phyloP scores from a whole-genome alignment of 805 yeast genomes.

The Candida morakotiae region DNA sequence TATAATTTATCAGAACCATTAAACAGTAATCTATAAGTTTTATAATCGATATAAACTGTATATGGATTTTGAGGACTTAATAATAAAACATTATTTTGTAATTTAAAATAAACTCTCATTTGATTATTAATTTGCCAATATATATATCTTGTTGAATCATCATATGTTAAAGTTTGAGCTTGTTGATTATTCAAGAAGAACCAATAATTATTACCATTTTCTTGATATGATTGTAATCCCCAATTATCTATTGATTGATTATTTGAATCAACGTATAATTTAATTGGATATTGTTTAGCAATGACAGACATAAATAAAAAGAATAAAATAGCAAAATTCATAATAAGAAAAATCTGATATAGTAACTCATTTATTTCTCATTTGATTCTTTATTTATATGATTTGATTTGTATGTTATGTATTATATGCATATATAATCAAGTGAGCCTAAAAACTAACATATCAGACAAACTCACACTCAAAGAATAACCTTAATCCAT shows the following conservation, averaged over 20 bases:
- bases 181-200: constrained; percentile 2
- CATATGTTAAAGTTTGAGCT: neutral
- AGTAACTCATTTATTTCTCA: too few relatives aligned
- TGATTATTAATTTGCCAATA: neutral
- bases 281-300: constrained; percentile 1
- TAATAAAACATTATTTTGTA: constrained; percentile 1
- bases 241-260: constrained; percentile 1
- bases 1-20: neutral
- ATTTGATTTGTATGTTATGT: too few relatives aligned
- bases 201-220: neutral
- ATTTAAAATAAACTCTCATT: neutral
- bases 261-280: constrained; percentile 5
- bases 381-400: too few relatives aligned
- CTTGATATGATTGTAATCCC: constrained; percentile 1
- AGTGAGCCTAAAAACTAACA: too few relatives aligned
- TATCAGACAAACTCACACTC: too few relatives aligned
- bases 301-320: neutral
- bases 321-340: constrained; percentile 1
- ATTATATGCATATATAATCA: too few relatives aligned
- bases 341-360: too few relatives aligned
- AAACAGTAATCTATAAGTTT: neutral
- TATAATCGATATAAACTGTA: neutral
- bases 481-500: too few relatives aligned
- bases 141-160: neutral
- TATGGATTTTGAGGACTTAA: neutral